phyloP scores from a whole-genome alignment of 257 asterid species.

The Nicotiana attenuata region DNA sequence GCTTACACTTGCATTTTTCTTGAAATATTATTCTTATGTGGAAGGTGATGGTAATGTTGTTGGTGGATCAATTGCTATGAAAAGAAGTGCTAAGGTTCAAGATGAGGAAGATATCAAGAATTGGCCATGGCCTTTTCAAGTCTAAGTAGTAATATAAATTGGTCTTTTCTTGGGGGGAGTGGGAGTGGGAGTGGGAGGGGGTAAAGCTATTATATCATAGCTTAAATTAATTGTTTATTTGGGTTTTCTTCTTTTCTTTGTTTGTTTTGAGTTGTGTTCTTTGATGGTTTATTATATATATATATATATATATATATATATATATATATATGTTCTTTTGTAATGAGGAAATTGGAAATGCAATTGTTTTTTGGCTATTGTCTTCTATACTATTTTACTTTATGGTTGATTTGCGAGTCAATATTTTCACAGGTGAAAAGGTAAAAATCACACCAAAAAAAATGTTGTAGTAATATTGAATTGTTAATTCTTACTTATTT shows the following conservation, averaged over 20 bases:
- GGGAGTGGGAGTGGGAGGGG: background rate
- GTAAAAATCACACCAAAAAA: no score
- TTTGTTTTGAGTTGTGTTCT: background rate
- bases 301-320: background rate
- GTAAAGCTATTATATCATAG: background rate
- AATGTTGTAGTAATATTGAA: no score
- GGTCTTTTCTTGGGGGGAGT: background rate
- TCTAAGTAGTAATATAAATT: conserved; percentile 13
- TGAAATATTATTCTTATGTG: conserved; percentile 67
- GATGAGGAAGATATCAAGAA: conserved; percentile 75
- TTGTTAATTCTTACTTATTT: no score
- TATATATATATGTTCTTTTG: background rate
- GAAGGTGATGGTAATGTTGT: conserved; percentile 41
- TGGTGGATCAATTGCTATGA: conserved; percentile 14
- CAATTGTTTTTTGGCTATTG: background rate
- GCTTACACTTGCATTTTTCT: conserved; percentile 68
- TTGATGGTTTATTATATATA: background rate
- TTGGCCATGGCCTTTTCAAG: conserved; percentile 90
- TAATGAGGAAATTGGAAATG: background rate
- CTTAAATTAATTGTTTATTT: background rate
- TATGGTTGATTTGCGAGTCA: no score
- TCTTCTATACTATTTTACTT: no score
- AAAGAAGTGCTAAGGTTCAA: conserved; percentile 58
- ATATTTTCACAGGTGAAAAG: no score
- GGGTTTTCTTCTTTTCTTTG: background rate